Conservation (phyloP, 2,329 filamentous ascomycete genomes). For the Xylaria sp. region DNA sequence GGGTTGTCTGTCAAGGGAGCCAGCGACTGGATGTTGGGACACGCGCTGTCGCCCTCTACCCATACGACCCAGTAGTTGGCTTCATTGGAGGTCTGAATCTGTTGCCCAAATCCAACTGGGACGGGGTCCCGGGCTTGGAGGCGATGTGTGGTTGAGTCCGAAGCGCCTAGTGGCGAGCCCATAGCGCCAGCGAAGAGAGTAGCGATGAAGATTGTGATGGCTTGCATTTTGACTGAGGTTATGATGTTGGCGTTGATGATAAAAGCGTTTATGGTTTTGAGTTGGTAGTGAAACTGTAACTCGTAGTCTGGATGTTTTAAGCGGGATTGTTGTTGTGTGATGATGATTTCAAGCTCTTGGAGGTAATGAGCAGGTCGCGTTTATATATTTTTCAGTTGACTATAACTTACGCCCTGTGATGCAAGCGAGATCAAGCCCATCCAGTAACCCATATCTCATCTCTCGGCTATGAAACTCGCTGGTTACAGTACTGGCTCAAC, state of each 20-base stretch:
- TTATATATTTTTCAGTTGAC: constrained; percentile 2
- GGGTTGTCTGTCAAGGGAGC: background rate
- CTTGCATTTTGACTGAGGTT: background rate
- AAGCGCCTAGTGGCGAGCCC: background rate
- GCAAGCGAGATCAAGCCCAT: too few species aligned
- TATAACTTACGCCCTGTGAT: background rate
- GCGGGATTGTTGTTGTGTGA: background rate
- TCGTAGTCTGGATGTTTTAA: background rate
- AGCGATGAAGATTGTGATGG: background rate
- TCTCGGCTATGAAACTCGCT: background rate
- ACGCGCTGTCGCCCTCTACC: background rate
- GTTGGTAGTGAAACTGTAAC: background rate
- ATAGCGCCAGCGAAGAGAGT: background rate
- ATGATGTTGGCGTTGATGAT: background rate
- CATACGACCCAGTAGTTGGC: background rate
- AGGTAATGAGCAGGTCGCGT: background rate
- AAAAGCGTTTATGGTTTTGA: background rate
- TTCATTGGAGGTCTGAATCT: background rate
- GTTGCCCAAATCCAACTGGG: background rate
- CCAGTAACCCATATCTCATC: background rate
- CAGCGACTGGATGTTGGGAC: background rate
- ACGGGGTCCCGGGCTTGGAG: constrained; percentile 1
- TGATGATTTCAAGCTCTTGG: constrained; percentile 8
- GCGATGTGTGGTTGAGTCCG: background rate
- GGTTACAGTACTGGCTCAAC: background rate